phyloP scores from a whole-genome alignment of 1,139 yeast species.

The Lodderomyces theae region DNA sequence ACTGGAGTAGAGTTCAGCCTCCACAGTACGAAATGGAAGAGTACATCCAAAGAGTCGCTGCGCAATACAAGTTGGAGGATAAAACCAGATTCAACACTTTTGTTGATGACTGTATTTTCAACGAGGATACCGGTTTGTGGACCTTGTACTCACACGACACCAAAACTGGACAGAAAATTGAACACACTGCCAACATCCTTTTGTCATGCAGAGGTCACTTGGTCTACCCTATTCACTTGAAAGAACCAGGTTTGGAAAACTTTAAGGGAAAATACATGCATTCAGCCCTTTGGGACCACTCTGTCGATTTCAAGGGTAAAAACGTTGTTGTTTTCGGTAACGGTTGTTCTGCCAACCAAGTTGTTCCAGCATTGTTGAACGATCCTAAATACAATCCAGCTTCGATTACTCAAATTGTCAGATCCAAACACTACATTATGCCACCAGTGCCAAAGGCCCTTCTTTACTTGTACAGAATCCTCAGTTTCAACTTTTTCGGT shows the following conservation, averaged over 20 bases:
- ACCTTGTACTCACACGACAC: constrained; percentile 30
- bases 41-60: constrained; percentile 40
- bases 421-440: constrained; percentile 40
- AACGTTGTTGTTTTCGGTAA: constrained; percentile 41
- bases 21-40: constrained; percentile 50
- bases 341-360: constrained; percentile 46
- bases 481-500: constrained; percentile 28
- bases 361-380: constrained; percentile 34
- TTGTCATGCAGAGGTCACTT: constrained; percentile 39
- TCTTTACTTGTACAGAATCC: constrained; percentile 21
- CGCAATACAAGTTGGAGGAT: constrained; percentile 30
- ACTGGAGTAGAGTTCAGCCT: constrained; percentile 47
- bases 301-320: constrained; percentile 33
- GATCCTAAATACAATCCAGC: constrained; percentile 23
- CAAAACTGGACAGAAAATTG: constrained; percentile 29
- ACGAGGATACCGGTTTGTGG: constrained; percentile 38
- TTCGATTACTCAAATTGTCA: constrained; percentile 32
- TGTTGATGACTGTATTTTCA: constrained; percentile 28
- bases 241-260: constrained; percentile 35
- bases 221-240: constrained; percentile 32
- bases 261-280: constrained; percentile 49
- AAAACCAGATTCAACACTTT: constrained; percentile 30
- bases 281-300: constrained; percentile 47
- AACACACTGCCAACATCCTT: constrained; percentile 32
- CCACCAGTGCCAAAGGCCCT: constrained; percentile 36